Percentiles rank a stretch among this genome's conserved stretches.
phyloP scores from a whole-genome alignment of 1,139 yeast genomes.

The Suhomyces maxii region DNA sequence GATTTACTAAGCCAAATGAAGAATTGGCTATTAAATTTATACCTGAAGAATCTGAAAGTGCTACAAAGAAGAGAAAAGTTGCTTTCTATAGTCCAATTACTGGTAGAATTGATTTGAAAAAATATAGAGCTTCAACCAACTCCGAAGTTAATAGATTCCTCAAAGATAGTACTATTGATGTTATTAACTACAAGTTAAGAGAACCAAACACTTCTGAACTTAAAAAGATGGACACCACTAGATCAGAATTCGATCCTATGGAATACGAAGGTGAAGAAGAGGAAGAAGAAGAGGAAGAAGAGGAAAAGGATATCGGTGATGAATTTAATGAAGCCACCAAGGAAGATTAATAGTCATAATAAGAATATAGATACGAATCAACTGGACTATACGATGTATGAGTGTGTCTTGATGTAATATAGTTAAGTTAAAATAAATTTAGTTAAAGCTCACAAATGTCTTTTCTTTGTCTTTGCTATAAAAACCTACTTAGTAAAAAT shows the following conservation, averaged over 20 bases:
- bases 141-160: constrained; percentile 52
- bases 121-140: constrained; percentile 62
- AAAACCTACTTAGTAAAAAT: not conserved
- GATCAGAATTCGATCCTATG: constrained; percentile 78
- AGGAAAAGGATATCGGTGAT: constrained; percentile 12
- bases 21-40: constrained; percentile 46
- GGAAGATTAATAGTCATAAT: not conserved
- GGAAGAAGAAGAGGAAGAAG: not conserved
- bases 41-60: constrained; percentile 61
- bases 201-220: constrained; percentile 75
- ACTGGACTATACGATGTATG: not conserved
- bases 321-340: constrained; percentile 12
- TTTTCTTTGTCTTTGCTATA: no score
- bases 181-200: constrained; percentile 60
- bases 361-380: not conserved
- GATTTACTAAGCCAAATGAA: constrained; percentile 45
- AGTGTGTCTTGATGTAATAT: not conserved
- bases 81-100: constrained; percentile 78
- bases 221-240: constrained; percentile 61
- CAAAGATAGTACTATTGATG: constrained; percentile 52
- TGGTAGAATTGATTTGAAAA: constrained; percentile 78
- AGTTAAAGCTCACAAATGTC: no score
- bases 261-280: constrained; percentile 57
- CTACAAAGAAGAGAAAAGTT: constrained; percentile 51
- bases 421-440: no score